Conservation (phyloP, 495 filamentous ascomycete species). For the Pyrenula massariospora region DNA sequence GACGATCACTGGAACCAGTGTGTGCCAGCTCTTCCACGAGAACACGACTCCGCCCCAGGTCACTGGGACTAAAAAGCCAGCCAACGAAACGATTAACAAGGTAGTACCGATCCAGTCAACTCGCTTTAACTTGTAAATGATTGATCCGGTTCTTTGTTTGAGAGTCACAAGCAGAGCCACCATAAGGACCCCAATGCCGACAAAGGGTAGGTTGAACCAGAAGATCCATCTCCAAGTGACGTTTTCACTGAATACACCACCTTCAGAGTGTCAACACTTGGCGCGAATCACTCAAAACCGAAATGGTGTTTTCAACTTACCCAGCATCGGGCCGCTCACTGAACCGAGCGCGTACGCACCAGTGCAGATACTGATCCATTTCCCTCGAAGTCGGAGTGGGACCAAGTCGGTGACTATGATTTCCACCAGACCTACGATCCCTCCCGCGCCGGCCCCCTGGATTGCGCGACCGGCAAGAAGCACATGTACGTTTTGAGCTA, state of each 20-base stretch:
- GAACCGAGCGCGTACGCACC: too few relatives aligned
- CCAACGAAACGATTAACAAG: conserved; percentile 21
- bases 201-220: conserved; percentile 7
- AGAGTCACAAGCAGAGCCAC: conserved; percentile 3
- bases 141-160: background rate
- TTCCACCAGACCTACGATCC: conserved; percentile 18
- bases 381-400: conserved; percentile 16
- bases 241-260: conserved; percentile 6
- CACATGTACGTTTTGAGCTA: conserved; percentile 3
- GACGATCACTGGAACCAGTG: conserved; percentile 24
- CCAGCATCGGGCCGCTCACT: too few relatives aligned
- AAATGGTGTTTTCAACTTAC: too few relatives aligned
- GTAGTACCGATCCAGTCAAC: conserved; percentile 23
- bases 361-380: too few relatives aligned
- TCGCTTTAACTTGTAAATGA: conserved; percentile 3
- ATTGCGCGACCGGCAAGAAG: conserved; percentile 21
- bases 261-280: conserved; percentile 51
- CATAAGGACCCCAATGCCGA: conserved; percentile 1
- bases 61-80: conserved; percentile 35
- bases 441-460: conserved; percentile 24
- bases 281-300: too few relatives aligned
- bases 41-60: conserved; percentile 41
- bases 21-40: conserved; percentile 33
- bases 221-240: conserved; percentile 5
- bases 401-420: conserved; percentile 24